Conservation (phyloP, 169 alveolate genomes). For the Plasmodium gonderi region DNA sequence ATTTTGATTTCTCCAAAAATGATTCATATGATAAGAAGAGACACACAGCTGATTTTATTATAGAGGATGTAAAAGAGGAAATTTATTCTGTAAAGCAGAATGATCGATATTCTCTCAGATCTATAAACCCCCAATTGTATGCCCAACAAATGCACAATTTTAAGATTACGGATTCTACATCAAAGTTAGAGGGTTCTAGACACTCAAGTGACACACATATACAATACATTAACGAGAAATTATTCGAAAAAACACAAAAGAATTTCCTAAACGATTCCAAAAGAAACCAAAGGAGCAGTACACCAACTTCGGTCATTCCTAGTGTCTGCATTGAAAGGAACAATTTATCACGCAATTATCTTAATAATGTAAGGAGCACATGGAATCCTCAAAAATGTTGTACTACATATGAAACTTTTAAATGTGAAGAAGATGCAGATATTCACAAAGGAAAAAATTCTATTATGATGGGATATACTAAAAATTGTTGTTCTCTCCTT, state of each 20-base stretch:
- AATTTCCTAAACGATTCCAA: too few species aligned
- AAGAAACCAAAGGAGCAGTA: too few species aligned
- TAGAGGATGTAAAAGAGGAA: background rate
- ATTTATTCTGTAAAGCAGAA: conserved; percentile 1
- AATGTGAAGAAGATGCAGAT: background rate
- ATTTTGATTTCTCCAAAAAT: conserved; percentile 73
- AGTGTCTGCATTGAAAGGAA: too few species aligned
- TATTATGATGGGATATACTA: background rate
- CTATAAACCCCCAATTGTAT: conserved; percentile 32
- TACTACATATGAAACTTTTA: background rate
- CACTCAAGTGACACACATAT: background rate
- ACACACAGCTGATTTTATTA: conserved; percentile 15
- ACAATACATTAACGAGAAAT: too few species aligned
- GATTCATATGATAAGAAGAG: conserved; percentile 35
- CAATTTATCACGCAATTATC: background rate
- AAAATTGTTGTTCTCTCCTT: background rate
- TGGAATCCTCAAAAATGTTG: too few species aligned
- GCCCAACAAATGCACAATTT: background rate
- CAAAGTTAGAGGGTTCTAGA: background rate
- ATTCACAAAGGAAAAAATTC: background rate
- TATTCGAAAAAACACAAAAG: too few species aligned
- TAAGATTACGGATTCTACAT: background rate
- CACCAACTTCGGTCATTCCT: too few species aligned
- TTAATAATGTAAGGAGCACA: background rate
- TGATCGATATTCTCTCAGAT: conserved; percentile 14